Percentiles rank a stretch among this genome's conserved stretches.
Evolutionary conservation across 441 rosid genomes (phyloP).

Genomic region (Macaranga tanarius): DNA sequence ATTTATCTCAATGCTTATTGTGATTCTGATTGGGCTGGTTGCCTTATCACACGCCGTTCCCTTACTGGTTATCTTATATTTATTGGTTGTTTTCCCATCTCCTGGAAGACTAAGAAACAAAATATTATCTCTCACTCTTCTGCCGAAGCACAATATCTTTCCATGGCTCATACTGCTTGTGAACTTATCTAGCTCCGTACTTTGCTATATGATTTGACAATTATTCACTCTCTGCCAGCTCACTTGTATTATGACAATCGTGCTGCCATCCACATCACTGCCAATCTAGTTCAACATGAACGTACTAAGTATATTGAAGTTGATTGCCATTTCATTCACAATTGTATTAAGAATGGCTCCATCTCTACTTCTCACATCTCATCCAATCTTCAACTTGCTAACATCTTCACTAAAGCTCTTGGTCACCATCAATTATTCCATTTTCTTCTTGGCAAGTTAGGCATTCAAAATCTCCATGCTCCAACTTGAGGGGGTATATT

Average conservation of each 20-base stretch:
- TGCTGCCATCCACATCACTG: no score
- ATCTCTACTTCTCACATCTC: not conserved
- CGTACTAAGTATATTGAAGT: no score
- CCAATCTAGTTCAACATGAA: no score
- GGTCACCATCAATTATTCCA: no score
- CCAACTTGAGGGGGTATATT: no score
- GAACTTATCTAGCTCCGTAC: not conserved
- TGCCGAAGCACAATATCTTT: not conserved
- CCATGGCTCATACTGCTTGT: not conserved
- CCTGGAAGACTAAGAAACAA: not conserved
- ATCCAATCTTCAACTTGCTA: not conserved
- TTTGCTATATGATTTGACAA: not conserved
- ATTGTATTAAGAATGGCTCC: not conserved
- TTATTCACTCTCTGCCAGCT: not conserved
- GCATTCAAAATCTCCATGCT: no score
- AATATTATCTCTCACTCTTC: not conserved
- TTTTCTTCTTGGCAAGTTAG: no score
- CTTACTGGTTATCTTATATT: not conserved
- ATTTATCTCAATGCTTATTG: not conserved
- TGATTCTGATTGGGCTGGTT: not conserved
- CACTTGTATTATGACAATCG: no score
- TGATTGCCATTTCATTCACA: no score
- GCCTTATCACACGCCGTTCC: not conserved
- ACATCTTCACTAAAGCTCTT: not conserved
- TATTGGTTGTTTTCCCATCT: not conserved